These are phyloP conservation scores for Vaccinium darrowii DNA, from an alignment of 148 eudicot species.

Conservation along the genomic window DNA sequence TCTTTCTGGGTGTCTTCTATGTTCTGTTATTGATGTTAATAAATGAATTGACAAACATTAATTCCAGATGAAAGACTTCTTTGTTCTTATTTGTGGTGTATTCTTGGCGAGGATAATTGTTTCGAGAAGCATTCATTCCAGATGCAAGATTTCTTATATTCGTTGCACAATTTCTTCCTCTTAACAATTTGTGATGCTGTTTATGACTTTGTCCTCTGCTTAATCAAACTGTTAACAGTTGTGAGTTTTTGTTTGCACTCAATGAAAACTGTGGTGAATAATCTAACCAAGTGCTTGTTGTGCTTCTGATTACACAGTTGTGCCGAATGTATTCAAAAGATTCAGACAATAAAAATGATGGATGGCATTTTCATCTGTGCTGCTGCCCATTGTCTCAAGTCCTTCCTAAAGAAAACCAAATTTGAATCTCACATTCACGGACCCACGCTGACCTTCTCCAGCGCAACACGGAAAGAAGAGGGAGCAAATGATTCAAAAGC, in stretches of 20 bases:
- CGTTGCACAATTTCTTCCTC: neutral
- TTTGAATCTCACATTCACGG: constrained; percentile 74
- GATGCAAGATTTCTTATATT: constrained; percentile 4
- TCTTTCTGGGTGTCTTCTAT: neutral
- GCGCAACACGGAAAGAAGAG: constrained; percentile 49
- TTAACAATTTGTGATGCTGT: neutral
- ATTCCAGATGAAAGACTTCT: neutral
- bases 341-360: constrained; percentile 89
- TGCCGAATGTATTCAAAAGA: constrained; percentile 89
- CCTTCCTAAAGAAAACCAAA: constrained; percentile 71
- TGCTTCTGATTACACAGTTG: constrained; percentile 46
- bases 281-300: neutral
- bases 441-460: constrained; percentile 66
- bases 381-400: constrained; percentile 92
- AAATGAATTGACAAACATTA: neutral
- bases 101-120: neutral
- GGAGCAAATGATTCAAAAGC: constrained; percentile 55
- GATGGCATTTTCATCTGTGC: constrained; percentile 88
- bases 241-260: neutral
- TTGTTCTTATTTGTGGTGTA: too few relatives aligned
- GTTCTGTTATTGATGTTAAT: neutral
- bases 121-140: too few relatives aligned
- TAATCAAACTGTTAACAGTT: neutral
- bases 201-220: neutral
- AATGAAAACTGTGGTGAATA: neutral